Conservation (phyloP, 139 green algal genomes). For the Chlorella sp. region DNA sequence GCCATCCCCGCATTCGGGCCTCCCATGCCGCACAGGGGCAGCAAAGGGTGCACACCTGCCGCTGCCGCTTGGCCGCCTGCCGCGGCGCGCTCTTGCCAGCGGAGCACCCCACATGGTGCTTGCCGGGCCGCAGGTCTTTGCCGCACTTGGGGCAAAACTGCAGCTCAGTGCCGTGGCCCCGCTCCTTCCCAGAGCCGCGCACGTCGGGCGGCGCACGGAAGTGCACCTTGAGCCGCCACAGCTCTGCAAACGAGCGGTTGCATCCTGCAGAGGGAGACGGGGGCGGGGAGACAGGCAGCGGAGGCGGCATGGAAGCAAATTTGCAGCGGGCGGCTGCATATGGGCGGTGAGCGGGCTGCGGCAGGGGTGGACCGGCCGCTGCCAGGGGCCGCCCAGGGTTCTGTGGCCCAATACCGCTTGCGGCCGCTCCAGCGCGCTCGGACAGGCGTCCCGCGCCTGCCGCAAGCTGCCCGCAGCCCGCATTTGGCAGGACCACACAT, state of each 20-base stretch:
- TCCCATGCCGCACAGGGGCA: too few species aligned
- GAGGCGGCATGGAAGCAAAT: background rate
- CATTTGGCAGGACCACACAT: background rate
- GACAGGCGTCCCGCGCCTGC: background rate
- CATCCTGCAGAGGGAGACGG: slow-evolving; percentile 52
- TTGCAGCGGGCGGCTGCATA: background rate
- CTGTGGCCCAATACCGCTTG: too few species aligned
- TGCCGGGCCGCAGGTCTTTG: slow-evolving; percentile 81
- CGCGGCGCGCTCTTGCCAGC: slow-evolving; percentile 55
- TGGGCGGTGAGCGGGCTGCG: too few species aligned
- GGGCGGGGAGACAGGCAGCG: background rate
- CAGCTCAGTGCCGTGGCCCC: slow-evolving; percentile 87
- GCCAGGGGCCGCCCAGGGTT: too few species aligned
- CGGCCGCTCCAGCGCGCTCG: too few species aligned
- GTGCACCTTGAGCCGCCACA: slow-evolving; percentile 85
- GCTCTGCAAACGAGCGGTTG: slow-evolving; percentile 85
- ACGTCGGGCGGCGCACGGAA: slow-evolving; percentile 83
- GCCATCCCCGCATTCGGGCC: background rate
- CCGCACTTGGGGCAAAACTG: slow-evolving; percentile 83
- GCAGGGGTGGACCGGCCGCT: too few species aligned
- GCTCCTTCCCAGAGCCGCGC: slow-evolving; percentile 82
- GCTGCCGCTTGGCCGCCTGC: slow-evolving; percentile 52
- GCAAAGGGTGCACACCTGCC: slow-evolving; percentile 9
- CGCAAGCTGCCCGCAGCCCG: background rate
- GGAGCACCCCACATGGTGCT: slow-evolving; percentile 87